phyloP scores from a whole-genome alignment of 805 yeast genomes.

The Teunomyces aglyptinius region DNA sequence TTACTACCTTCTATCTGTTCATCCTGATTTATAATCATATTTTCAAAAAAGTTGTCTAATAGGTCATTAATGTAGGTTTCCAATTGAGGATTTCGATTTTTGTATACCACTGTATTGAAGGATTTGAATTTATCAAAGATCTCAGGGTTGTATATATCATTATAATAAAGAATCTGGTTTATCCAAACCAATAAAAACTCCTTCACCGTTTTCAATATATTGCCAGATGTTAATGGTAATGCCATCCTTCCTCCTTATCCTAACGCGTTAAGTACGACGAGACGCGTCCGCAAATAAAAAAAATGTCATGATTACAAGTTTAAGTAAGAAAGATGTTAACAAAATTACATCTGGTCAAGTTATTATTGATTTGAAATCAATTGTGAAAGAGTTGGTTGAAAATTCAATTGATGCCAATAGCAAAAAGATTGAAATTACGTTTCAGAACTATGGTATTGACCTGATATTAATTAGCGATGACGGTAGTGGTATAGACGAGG shows the following conservation, averaged over 20 bases:
- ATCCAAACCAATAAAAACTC: slow-evolving; percentile 52
- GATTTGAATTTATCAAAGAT: slow-evolving; percentile 45
- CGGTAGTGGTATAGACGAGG: slow-evolving; percentile 59
- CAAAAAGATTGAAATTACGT: slow-evolving; percentile 60
- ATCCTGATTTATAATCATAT: neutral
- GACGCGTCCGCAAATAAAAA: neutral
- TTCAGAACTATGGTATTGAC: slow-evolving; percentile 72
- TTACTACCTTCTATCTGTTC: slow-evolving; percentile 1
- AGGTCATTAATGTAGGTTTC: slow-evolving; percentile 41
- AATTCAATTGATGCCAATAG: slow-evolving; percentile 82
- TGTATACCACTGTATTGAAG: slow-evolving; percentile 42
- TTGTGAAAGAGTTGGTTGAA: slow-evolving; percentile 83
- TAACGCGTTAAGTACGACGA: neutral
- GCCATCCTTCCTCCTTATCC: neutral
- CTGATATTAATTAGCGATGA: slow-evolving; percentile 66
- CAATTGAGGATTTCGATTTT: slow-evolving; percentile 48
- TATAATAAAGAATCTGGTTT: slow-evolving; percentile 54
- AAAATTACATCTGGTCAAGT: slow-evolving; percentile 92
- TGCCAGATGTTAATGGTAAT: slow-evolving; percentile 22
- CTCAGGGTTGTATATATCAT: slow-evolving; percentile 51
- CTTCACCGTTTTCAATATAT: slow-evolving; percentile 34
- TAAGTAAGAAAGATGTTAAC: slow-evolving; percentile 56
- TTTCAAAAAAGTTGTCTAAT: slow-evolving; percentile 24
- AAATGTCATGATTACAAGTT: slow-evolving; percentile 18
- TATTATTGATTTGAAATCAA: slow-evolving; percentile 71